Base-by-base conservation (phyloP, 345 rosid species). In the Eutrema japonicum region DNA sequence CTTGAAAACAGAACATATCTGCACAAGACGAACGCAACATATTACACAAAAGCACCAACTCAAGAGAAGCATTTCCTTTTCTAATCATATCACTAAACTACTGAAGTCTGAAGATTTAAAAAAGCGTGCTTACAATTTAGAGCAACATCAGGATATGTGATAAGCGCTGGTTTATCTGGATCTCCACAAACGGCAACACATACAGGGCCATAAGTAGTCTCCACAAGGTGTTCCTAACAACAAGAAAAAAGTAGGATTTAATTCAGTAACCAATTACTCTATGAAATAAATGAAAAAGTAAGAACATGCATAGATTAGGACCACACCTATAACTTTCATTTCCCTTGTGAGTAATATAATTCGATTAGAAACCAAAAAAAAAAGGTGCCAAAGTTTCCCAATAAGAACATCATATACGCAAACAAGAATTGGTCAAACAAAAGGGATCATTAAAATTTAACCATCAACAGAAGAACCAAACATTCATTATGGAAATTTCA, bases 141-240 rank as follows among this genome's bases (percentile, higher is more conserved):
- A 73, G 89, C 98, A 61, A 94, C 78, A 89, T 94, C 97, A 45
- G 98, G 98, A 82, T 88, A 94, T 4, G 98, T 91, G 49, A 94
- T 68, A 50, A 94, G 94, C 66, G 97, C 98, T 18, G 95, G 97
- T 86, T 91, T 94, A 82, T 94, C 98, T 53, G 81, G 91, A 79
- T 94, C 97, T 69, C 98, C 98, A 71, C 80, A 85, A 67, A 93
- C 96, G 22, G 96, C 75, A 82, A 93, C 98, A 38, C 88, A 91
- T 41, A 93, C 80, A 0, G 76, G 67, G 38, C 98, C 98, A 72
- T 57, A 63, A 61, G 71, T 80, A 78, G 97, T 91, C 81, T 77
- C 86, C 41, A 93, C 74, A 37, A 85, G 71, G 74, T 87, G 85
- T 72, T 91, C 98, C 97, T 91, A 84, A 82, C 71, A 29, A 73